Percentiles rank a stretch among this genome's conserved stretches.
Evolutionary conservation across 1,284 basidiomycete species (phyloP).

Genomic region (Amylostereum areolatum): DNA sequence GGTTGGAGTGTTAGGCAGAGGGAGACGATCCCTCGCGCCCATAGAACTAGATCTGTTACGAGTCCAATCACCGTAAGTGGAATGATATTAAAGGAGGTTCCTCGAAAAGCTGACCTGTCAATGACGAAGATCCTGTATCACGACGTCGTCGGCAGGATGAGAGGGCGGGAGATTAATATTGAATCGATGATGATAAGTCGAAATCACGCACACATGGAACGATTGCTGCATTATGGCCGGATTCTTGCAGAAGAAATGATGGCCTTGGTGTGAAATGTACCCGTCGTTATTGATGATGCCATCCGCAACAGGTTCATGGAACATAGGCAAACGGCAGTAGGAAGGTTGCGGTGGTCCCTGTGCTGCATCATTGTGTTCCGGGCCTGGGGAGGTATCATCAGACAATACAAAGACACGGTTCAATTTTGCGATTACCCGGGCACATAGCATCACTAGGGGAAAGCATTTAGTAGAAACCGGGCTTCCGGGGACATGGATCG

Average conservation of each 20-base stretch:
- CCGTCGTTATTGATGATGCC: constrained; percentile 24
- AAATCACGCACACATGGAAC: constrained; percentile 49
- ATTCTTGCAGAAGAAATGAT: constrained; percentile 49
- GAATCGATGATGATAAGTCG: no score
- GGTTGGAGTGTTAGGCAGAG: constrained; percentile 39
- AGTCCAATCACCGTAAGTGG: no score
- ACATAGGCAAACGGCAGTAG: constrained; percentile 47
- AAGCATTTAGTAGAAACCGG: background rate
- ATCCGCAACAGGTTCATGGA: constrained; percentile 37
- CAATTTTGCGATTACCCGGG: constrained; percentile 24
- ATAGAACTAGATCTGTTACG: constrained; percentile 48
- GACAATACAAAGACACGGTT: no score
- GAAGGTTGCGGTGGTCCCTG: constrained; percentile 39
- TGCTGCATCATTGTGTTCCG: constrained; percentile 35
- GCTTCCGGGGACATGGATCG: constrained; percentile 8
- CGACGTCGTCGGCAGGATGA: no score
- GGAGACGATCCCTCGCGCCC: constrained; percentile 32
- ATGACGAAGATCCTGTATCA: constrained; percentile 43
- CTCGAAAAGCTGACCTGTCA: constrained; percentile 30
- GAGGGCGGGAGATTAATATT: no score
- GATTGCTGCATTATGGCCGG: constrained; percentile 47
- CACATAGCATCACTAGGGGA: constrained; percentile 47
- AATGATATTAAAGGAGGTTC: background rate
- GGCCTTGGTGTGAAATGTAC: constrained; percentile 52
- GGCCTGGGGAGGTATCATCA: constrained; percentile 24